Evolutionary conservation across 139 green algal species (phyloP), one percentile per base, ranked within the genome.

Genomic region (Zygnema circumcarinatum): DNA sequence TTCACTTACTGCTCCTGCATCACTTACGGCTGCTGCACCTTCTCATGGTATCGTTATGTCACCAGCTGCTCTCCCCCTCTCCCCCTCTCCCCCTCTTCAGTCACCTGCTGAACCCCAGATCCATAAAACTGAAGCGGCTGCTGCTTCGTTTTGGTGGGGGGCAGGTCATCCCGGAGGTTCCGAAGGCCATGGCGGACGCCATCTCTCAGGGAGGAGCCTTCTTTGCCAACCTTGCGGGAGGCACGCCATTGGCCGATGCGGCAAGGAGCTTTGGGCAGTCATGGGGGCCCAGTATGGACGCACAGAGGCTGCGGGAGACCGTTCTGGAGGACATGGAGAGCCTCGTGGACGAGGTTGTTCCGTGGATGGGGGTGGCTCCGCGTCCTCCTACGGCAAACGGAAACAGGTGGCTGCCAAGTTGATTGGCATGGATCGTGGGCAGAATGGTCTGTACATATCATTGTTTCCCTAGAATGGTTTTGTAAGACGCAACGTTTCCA

Each of bases 271-370:
- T 89, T 38, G 56, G 74, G 38, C 35, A 42, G 22, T 53, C 74
- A 0, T n/a, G 80, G 2, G 20, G 7, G 0, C 20, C n/a, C n/a
- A 40, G 32, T 7, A 29, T 31, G 25, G n/a, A 82, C 11, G 0
- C 84, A 38, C 39, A 76, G 40, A 54, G 36, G 40, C 20, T 89
- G 22, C 84, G 75, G 73, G 22, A 36, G 0, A 39, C 68, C 2
- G 41, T 47, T 29, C 2, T 16, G 7, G 84, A 84, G 21, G 74
- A 89, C 52, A 75, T 89, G 16, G 74, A 84, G 29, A 74, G 54
- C 38, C 73, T 89, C 36, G 73, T 89, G n/a, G 84, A 89, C 32
- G 84, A 89, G 84, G 1, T 89, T 0, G 42, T 39, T 0, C 41
- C 47, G 0, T 89, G 82, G 82, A 82, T 88, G 67, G 82, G 81